Conservation (phyloP, 805 yeast species). For the Kodamaea restingae region DNA sequence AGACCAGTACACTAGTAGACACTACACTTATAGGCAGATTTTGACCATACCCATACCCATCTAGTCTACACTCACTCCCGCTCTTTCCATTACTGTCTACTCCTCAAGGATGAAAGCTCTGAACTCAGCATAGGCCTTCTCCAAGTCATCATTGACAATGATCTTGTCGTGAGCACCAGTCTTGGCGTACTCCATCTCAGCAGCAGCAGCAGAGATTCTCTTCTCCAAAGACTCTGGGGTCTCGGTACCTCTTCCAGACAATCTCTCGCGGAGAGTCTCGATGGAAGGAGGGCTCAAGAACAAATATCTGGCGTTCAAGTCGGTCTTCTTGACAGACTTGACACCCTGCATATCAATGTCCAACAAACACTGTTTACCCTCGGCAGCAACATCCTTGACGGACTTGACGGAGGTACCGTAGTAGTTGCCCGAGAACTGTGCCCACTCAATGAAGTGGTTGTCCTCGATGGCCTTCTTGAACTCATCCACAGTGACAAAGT, state of each 20-base stretch:
- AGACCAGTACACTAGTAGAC: too few relatives aligned
- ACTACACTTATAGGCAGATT: too few relatives aligned
- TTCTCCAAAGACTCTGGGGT: constrained; percentile 78
- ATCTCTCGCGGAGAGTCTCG: constrained; percentile 69
- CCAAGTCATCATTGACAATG: constrained; percentile 88
- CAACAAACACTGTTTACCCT: constrained; percentile 76
- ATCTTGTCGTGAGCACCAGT: constrained; percentile 90
- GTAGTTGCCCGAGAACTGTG: constrained; percentile 95
- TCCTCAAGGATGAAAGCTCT: constrained; percentile 65
- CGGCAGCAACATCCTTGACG: constrained; percentile 65
- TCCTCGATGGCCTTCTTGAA: constrained; percentile 74
- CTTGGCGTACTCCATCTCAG: constrained; percentile 84
- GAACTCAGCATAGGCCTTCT: constrained; percentile 79
- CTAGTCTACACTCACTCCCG: too few relatives aligned
- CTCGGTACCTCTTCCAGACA: constrained; percentile 92
- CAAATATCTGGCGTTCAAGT: constrained; percentile 77
- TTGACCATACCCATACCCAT: too few relatives aligned
- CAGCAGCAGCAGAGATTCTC: constrained; percentile 81
- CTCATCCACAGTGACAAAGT: constrained; percentile 74
- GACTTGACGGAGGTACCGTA: constrained; percentile 91
- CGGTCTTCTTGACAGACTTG: constrained; percentile 78
- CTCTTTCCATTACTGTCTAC: neutral
- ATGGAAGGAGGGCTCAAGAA: constrained; percentile 92
- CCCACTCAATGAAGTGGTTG: constrained; percentile 90
- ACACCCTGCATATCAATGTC: constrained; percentile 99